phyloP scores from a whole-genome alignment of 23 red algal species.

The Gracilaria domingensis region DNA sequence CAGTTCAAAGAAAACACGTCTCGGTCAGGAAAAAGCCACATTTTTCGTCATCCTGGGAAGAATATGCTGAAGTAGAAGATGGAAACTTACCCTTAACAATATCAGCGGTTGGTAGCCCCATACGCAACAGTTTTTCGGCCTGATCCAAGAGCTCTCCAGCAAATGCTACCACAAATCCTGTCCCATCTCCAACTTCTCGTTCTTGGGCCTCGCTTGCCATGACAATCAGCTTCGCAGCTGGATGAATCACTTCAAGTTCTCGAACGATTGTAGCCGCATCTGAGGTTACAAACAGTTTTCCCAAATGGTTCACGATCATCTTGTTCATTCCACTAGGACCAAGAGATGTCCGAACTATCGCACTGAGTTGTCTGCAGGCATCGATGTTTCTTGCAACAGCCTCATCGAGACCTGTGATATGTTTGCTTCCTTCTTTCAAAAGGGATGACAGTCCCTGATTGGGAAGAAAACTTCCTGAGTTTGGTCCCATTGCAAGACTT shows the following conservation, averaged over 20 bases:
- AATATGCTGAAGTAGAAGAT: background rate
- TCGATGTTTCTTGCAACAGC: slow-evolving; percentile 97
- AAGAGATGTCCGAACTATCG: slow-evolving; percentile 85
- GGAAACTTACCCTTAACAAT: slow-evolving; percentile 85
- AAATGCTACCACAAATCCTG: slow-evolving; percentile 90
- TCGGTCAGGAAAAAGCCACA: background rate
- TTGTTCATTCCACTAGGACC: slow-evolving; percentile 97
- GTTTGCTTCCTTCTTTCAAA: slow-evolving; percentile 90
- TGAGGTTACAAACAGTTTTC: slow-evolving; percentile 96
- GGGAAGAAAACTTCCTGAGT: slow-evolving; percentile 60
- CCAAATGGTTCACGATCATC: slow-evolving; percentile 91
- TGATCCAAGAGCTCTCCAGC: slow-evolving; percentile 90
- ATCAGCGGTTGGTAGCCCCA: slow-evolving; percentile 92
- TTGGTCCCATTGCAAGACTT: slow-evolving; percentile 18
- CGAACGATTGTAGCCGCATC: slow-evolving; percentile 98
- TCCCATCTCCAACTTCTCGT: slow-evolving; percentile 93
- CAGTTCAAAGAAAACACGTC: background rate
- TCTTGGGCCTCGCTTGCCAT: slow-evolving; percentile 96
- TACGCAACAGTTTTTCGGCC: slow-evolving; percentile 84
- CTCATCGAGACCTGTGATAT: slow-evolving; percentile 89
- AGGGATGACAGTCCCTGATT: slow-evolving; percentile 70
- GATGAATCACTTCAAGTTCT: slow-evolving; percentile 99
- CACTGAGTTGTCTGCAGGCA: slow-evolving; percentile 91
- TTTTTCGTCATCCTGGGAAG: background rate
- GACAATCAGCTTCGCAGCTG: slow-evolving; percentile 95